Percentiles rank a stretch among this genome's conserved stretches.
These are phyloP conservation scores for Penicillium cinerascens DNA, from an alignment of 495 filamentous ascomycete species.

Conservation along the genomic window DNA sequence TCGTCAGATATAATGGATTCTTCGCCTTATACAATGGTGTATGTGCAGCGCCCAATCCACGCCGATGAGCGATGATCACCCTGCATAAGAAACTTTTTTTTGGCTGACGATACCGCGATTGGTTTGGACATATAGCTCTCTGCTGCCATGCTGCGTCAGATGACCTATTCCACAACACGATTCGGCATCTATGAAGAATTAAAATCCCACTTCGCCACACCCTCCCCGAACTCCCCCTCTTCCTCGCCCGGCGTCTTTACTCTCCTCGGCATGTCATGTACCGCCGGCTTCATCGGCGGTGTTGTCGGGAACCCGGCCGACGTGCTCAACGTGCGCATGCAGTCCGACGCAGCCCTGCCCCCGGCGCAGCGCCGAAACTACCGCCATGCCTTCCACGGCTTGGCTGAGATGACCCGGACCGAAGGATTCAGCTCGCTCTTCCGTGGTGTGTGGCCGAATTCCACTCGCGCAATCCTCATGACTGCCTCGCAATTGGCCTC, in stretches of 20 bases:
- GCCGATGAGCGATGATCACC: neutral
- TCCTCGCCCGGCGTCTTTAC: slow-evolving; percentile 58
- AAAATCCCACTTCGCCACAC: slow-evolving; percentile 60
- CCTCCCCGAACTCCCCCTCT: slow-evolving; percentile 27
- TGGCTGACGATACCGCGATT: slow-evolving; percentile 12
- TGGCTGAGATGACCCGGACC: slow-evolving; percentile 75
- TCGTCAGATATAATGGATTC: slow-evolving; percentile 64
- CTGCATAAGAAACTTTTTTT: neutral
- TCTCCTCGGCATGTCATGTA: slow-evolving; percentile 74
- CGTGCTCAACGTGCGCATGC: slow-evolving; percentile 97
- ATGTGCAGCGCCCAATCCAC: slow-evolving; percentile 24
- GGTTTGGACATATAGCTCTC: slow-evolving; percentile 57
- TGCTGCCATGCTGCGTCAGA: slow-evolving; percentile 84
- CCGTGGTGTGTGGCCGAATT: slow-evolving; percentile 90
- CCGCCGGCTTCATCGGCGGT: slow-evolving; percentile 85
- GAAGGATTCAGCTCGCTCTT: slow-evolving; percentile 74
- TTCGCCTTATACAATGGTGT: slow-evolving; percentile 77
- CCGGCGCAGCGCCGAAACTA: slow-evolving; percentile 76
- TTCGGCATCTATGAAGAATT: slow-evolving; percentile 95
- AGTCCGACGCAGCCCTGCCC: slow-evolving; percentile 85
- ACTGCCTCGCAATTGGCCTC: slow-evolving; percentile 85
- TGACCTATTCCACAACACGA: slow-evolving; percentile 87
- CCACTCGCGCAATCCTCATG: slow-evolving; percentile 86
- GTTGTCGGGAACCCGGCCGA: slow-evolving; percentile 91
- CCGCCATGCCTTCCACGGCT: slow-evolving; percentile 79